These are phyloP conservation scores for Pulveroboletus ravenelii DNA, from an alignment of 768 basidiomycete species.

Conservation along the genomic window DNA sequence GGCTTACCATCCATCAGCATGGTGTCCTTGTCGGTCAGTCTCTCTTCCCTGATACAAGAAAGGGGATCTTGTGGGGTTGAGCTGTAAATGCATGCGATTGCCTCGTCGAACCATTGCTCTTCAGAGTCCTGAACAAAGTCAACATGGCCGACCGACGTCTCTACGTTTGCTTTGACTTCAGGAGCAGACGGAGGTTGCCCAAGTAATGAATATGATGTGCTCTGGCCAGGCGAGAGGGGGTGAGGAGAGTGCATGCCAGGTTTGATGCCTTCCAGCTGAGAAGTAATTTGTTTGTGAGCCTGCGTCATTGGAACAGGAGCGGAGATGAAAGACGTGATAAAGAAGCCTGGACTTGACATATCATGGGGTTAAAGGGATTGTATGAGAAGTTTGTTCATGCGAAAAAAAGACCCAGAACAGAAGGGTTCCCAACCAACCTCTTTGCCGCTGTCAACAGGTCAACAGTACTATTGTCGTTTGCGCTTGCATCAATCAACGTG, in stretches of 20 bases:
- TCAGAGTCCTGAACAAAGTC: slow-evolving; percentile 2
- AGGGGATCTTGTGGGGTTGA: slow-evolving; percentile 23
- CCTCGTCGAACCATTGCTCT: slow-evolving; percentile 26
- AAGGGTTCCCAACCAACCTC: slow-evolving; percentile 19
- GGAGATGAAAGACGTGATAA: slow-evolving; percentile 33
- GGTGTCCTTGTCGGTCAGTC: slow-evolving; percentile 46
- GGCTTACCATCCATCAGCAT: slow-evolving; percentile 55
- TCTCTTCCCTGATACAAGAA: slow-evolving; percentile 48
- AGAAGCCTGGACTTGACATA: slow-evolving; percentile 29
- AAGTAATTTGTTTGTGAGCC: slow-evolving; percentile 16
- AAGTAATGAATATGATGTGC: slow-evolving; percentile 15
- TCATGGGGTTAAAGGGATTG: slow-evolving; percentile 24
- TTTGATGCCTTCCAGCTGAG: slow-evolving; percentile 13
- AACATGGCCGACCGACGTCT: background rate
- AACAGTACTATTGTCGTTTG: slow-evolving; percentile 1
- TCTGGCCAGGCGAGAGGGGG: slow-evolving; percentile 18
- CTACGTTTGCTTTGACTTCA: background rate
- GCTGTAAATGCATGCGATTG: slow-evolving; percentile 32
- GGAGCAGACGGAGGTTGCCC: slow-evolving; percentile 22
- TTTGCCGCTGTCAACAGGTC: slow-evolving; percentile 14
- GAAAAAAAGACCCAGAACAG: slow-evolving; percentile 15
- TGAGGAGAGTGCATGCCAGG: slow-evolving; percentile 19
- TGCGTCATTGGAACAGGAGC: slow-evolving; percentile 24
- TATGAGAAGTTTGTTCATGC: slow-evolving; percentile 15
- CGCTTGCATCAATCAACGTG: slow-evolving; percentile 3